Conservation (phyloP, 495 filamentous ascomycete species). For the Penicillium verhagenii region DNA sequence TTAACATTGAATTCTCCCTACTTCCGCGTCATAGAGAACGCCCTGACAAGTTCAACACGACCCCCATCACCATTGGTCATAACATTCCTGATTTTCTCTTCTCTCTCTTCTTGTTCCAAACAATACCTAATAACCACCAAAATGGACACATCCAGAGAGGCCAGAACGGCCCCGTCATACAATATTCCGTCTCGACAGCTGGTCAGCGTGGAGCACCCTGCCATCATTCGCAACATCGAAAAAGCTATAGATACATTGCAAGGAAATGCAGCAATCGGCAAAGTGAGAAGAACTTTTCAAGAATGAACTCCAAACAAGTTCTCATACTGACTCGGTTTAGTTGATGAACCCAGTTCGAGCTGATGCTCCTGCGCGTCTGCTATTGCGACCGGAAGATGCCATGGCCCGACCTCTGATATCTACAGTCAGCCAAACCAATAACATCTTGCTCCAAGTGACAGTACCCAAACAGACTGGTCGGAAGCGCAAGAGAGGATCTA, state of each 20-base stretch:
- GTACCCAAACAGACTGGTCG: conserved; percentile 84
- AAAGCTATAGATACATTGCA: conserved; percentile 80
- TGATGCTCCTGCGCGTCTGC: conserved; percentile 50
- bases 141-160: conserved; percentile 23
- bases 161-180: conserved; percentile 52
- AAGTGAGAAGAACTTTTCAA: conserved; percentile 46
- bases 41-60: neutral
- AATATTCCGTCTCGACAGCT: conserved; percentile 62
- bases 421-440: conserved; percentile 65
- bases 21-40: neutral
- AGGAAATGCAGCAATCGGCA: conserved; percentile 58
- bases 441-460: conserved; percentile 81
- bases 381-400: conserved; percentile 74
- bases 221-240: conserved; percentile 76
- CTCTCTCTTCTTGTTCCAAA: neutral
- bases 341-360: conserved; percentile 42
- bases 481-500: conserved; percentile 73
- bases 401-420: conserved; percentile 73
- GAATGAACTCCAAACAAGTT: neutral
- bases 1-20: neutral
- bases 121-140: neutral
- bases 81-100: too few relatives aligned
- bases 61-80: neutral
- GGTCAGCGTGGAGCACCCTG: conserved; percentile 84
- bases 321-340: conserved; percentile 26